Conservation (phyloP, 352 stramenopile genomes). For the Pythium aristosporum region DNA sequence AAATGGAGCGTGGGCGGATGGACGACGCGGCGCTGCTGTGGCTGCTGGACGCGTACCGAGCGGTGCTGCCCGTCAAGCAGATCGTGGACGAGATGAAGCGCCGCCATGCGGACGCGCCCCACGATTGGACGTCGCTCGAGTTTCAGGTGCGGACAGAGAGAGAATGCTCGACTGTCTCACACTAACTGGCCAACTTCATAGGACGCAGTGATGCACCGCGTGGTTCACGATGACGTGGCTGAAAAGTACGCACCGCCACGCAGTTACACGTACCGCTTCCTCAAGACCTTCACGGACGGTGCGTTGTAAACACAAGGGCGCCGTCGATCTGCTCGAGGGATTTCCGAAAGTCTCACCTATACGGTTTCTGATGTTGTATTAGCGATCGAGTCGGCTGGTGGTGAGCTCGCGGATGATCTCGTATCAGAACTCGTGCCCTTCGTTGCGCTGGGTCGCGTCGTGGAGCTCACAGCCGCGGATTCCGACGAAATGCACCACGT, state of each 20-base stretch:
- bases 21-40: slow-evolving; percentile 25
- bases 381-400: slow-evolving; percentile 54
- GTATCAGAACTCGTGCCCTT: slow-evolving; percentile 57
- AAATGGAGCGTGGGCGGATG: not conserved
- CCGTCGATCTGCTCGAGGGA: not conserved
- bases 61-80: slow-evolving; percentile 52
- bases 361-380: not conserved
- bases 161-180: not conserved
- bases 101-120: slow-evolving; percentile 15
- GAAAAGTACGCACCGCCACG: slow-evolving; percentile 59
- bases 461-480: slow-evolving; percentile 33
- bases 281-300: slow-evolving; percentile 71
- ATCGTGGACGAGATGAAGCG: slow-evolving; percentile 41
- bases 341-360: not conserved
- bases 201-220: slow-evolving; percentile 47
- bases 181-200: slow-evolving; percentile 13
- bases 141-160: slow-evolving; percentile 44
- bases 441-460: slow-evolving; percentile 37
- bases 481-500: slow-evolving; percentile 72
- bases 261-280: slow-evolving; percentile 67
- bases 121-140: slow-evolving; percentile 48
- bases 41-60: slow-evolving; percentile 62
- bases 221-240: slow-evolving; percentile 56
- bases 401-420: slow-evolving; percentile 55
- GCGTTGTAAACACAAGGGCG: not conserved